Conservation (phyloP, 139 green algal genomes). For the Micractinium sp. region DNA sequence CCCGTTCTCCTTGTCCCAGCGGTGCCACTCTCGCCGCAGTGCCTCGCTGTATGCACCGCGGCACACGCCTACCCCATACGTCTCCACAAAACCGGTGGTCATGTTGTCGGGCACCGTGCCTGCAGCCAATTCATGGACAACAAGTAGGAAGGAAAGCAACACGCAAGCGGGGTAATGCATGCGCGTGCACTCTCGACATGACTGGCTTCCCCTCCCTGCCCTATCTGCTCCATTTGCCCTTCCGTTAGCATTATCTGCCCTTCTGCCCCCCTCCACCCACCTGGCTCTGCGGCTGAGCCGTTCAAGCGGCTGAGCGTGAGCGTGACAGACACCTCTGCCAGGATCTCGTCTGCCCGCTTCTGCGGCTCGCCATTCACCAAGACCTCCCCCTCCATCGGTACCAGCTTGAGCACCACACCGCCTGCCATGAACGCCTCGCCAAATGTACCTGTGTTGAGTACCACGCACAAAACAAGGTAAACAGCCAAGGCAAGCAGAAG, state of each 20-base stretch:
- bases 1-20: slow-evolving; percentile 67
- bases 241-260: not conserved
- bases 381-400: slow-evolving; percentile 90
- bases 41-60: slow-evolving; percentile 55
- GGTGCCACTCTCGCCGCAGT: slow-evolving; percentile 67
- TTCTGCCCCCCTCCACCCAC: not conserved
- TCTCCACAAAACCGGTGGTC: slow-evolving; percentile 79
- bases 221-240: not conserved
- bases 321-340: slow-evolving; percentile 78
- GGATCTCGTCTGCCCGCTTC: slow-evolving; percentile 77
- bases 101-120: slow-evolving; percentile 46
- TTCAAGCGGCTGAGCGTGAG: slow-evolving; percentile 59
- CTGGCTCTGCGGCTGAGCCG: not conserved
- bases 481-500: not conserved
- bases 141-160: not conserved
- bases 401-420: slow-evolving; percentile 85
- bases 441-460: slow-evolving; percentile 85
- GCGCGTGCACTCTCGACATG: not conserved
- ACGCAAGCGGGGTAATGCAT: not conserved
- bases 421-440: slow-evolving; percentile 85
- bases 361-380: slow-evolving; percentile 55
- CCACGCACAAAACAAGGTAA: no score
- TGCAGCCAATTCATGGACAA: not conserved
- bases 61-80: slow-evolving; percentile 73
- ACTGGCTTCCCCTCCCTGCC: not conserved